These are phyloP conservation scores for Aspergillus sclerotioniger DNA, from an alignment of 495 filamentous ascomycete genomes.

Conservation along the genomic window DNA sequence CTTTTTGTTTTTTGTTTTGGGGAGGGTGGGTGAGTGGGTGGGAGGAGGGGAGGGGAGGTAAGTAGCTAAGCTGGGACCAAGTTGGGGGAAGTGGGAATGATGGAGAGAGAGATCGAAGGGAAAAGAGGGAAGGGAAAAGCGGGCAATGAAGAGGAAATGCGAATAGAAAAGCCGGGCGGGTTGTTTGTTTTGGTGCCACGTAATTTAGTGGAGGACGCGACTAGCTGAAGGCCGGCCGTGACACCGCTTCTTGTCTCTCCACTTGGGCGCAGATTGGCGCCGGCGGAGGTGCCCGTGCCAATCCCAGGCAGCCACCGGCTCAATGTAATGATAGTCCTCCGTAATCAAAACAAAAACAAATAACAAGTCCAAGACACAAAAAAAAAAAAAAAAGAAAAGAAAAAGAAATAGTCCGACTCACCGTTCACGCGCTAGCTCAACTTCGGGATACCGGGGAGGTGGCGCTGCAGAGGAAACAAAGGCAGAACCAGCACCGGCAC, in stretches of 20 bases:
- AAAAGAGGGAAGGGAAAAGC: slow-evolving; percentile 2
- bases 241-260: slow-evolving; percentile 29
- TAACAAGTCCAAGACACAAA: slow-evolving; percentile 1
- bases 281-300: background rate
- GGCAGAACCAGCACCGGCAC: slow-evolving; percentile 14
- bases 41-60: slow-evolving; percentile 14
- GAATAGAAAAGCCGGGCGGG: background rate
- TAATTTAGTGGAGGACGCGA: slow-evolving; percentile 33
- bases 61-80: slow-evolving; percentile 12
- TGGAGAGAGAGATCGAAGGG: slow-evolving; percentile 1
- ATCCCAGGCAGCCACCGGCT: slow-evolving; percentile 13
- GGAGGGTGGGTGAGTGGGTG: slow-evolving; percentile 11
- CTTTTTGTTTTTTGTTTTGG: slow-evolving; percentile 19
- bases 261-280: slow-evolving; percentile 15
- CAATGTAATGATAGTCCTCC: no score
- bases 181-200: slow-evolving; percentile 37
- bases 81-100: slow-evolving; percentile 1
- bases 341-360: no score
- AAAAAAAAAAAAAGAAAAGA: slow-evolving; percentile 15
- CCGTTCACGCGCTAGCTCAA: slow-evolving; percentile 57
- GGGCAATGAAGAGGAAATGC: slow-evolving; percentile 13
- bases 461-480: background rate
- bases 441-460: slow-evolving; percentile 37
- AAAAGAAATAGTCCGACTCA: slow-evolving; percentile 25
- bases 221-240: slow-evolving; percentile 26